phyloP scores from a whole-genome alignment of 441 rosid species.

The Pelargonium myrrhifolium region DNA sequence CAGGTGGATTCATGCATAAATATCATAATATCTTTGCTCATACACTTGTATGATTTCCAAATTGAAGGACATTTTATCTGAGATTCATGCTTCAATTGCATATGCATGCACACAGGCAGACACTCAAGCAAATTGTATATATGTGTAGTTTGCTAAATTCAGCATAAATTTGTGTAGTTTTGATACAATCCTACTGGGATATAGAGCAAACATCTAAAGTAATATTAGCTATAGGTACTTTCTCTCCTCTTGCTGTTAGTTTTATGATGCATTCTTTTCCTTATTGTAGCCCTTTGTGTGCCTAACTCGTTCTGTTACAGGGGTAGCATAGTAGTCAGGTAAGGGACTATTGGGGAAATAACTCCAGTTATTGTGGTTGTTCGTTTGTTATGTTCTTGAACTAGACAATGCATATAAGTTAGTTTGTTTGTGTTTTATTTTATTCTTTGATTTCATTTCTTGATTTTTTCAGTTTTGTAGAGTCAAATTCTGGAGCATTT shows the following conservation, averaged over 20 bases:
- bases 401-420: neutral
- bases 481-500: neutral
- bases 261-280: neutral
- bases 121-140: neutral
- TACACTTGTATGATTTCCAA: neutral
- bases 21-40: neutral
- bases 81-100: neutral
- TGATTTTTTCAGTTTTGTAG: neutral
- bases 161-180: neutral
- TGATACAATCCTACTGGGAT: neutral
- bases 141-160: neutral
- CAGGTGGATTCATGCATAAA: neutral
- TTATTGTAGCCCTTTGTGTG: neutral
- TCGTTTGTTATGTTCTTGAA: neutral
- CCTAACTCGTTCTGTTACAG: neutral
- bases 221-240: neutral
- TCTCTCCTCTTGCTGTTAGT: neutral
- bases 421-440: neutral
- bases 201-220: neutral
- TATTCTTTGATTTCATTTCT: neutral
- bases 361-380: neutral
- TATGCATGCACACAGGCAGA: neutral
- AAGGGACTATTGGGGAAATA: neutral
- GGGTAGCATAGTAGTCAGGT: neutral
- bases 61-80: neutral